Conservation (phyloP, 176 grass and related monocot species). For the Tillandsia fasciculata region DNA sequence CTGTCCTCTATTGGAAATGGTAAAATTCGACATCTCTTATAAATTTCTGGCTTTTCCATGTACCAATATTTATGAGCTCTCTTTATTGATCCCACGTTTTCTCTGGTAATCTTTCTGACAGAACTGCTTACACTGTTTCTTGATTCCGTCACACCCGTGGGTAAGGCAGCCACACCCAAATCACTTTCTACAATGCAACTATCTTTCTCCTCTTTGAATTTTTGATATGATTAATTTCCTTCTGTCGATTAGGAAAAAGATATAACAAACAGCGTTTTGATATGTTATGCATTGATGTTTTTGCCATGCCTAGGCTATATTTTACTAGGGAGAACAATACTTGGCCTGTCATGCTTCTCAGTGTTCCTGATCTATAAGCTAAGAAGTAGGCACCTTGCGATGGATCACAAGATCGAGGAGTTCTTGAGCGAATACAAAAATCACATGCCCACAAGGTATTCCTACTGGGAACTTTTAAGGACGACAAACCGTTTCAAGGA, state of each 20-base stretch:
- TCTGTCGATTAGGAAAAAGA: too few relatives aligned
- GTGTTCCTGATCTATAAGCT: conserved; percentile 4
- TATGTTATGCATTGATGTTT: too few relatives aligned
- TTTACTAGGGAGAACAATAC: background rate
- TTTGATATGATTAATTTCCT: too few relatives aligned
- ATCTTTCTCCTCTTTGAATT: background rate
- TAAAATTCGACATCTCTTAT: background rate
- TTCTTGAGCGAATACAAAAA: conserved; percentile 3
- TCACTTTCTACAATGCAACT: background rate
- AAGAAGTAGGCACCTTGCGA: background rate
- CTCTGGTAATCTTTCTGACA: background rate
- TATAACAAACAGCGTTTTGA: too few relatives aligned
- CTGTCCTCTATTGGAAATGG: background rate
- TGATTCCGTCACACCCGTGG: background rate
- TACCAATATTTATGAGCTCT: background rate
- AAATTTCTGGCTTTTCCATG: background rate
- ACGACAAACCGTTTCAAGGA: conserved; percentile 4
- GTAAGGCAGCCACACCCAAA: background rate
- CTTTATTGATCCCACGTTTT: background rate
- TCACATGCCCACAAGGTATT: conserved; percentile 2
- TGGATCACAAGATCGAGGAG: background rate
- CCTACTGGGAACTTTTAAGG: background rate
- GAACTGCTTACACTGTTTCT: background rate
- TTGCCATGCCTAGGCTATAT: background rate
- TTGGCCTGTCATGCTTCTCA: background rate